These are phyloP conservation scores for Eucalyptus rudis DNA, from an alignment of 345 rosid species.

Conservation along the genomic window DNA sequence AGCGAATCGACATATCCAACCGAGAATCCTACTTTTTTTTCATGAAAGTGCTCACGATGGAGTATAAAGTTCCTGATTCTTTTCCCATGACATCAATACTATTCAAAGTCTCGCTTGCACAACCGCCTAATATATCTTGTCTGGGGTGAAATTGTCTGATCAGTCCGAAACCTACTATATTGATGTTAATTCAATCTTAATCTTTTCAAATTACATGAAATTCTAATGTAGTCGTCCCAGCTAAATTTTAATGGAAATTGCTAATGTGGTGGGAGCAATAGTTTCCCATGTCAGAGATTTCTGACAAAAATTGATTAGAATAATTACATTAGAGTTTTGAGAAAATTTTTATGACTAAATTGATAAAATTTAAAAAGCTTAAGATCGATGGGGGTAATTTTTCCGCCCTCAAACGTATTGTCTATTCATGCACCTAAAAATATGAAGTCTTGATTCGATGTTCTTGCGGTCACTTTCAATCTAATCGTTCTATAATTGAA, in stretches of 20 bases:
- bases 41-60: neutral
- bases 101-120: neutral
- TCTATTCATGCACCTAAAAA: neutral
- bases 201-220: neutral
- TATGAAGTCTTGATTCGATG: neutral
- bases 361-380: neutral
- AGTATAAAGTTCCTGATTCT: neutral
- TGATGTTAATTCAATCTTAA: neutral
- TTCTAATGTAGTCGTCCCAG: rapidly evolving
- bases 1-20: neutral
- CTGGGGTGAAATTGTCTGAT: neutral
- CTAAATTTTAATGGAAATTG: rapidly evolving
- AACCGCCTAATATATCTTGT: neutral
- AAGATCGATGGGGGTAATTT: rapidly evolving
- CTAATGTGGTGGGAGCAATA: neutral
- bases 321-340: neutral
- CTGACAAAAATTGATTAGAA: rapidly evolving
- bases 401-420: rapidly evolving
- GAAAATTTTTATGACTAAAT: rapidly evolving
- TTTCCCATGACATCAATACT: neutral
- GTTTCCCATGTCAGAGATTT: neutral
- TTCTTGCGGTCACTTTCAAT: neutral
- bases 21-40: neutral
- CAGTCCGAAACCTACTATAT: neutral
- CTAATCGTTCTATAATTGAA: neutral